A percentile compares a stretch with the other conserved stretches of the same genome.
Evolutionary conservation across 139 green algal species (phyloP).

Genomic region (Micromonas commoda): DNA sequence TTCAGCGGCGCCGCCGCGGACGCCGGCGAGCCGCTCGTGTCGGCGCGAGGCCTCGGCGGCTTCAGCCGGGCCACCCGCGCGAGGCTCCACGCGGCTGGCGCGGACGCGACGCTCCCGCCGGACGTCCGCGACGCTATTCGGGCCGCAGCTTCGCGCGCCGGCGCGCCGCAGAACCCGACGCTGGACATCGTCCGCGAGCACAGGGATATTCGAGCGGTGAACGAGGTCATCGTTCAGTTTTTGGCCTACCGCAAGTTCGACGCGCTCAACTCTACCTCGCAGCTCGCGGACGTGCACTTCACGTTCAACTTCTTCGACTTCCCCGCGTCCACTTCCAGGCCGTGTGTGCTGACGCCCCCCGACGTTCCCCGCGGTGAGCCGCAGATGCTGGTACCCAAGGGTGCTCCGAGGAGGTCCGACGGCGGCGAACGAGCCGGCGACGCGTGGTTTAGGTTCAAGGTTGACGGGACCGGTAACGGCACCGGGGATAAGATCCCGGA

Average conservation of each 20-base stretch:
- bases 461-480: slow-evolving; percentile 38
- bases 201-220: neutral
- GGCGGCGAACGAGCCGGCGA: slow-evolving; percentile 19
- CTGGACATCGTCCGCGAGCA: neutral
- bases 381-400: neutral
- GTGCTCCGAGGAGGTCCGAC: neutral
- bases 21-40: too few relatives aligned
- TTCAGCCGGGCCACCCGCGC: neutral
- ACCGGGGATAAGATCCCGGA: neutral
- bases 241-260: slow-evolving; percentile 40
- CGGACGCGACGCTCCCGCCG: slow-evolving; percentile 1
- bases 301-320: slow-evolving; percentile 62
- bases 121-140: slow-evolving; percentile 8
- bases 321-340: slow-evolving; percentile 35
- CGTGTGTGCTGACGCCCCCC: neutral
- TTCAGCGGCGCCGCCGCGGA: slow-evolving; percentile 4
- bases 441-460: slow-evolving; percentile 40
- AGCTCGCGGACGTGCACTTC: slow-evolving; percentile 52
- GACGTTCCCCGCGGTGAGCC: neutral
- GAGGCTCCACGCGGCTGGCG: slow-evolving; percentile 1
- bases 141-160: neutral
- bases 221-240: slow-evolving; percentile 48
- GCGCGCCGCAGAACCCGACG: neutral
- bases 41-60: neutral
- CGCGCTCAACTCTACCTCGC: slow-evolving; percentile 41